These are phyloP conservation scores for Phoma herbarum DNA, from an alignment of 2,329 filamentous ascomycete species.

Conservation along the genomic window DNA sequence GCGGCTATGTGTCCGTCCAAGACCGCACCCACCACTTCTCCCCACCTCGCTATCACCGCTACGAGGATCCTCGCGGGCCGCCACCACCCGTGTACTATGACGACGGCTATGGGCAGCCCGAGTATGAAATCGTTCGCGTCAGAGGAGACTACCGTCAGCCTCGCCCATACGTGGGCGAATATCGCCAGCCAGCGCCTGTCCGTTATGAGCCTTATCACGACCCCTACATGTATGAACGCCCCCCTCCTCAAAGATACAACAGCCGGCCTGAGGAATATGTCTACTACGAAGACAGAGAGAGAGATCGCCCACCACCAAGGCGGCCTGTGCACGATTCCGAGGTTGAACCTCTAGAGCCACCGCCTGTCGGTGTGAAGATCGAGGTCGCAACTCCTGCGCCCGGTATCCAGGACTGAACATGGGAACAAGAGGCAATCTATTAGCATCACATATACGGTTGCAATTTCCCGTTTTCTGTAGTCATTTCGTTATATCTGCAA, in stretches of 20 bases:
- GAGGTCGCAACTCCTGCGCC: constrained; percentile 19
- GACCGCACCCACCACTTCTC: constrained; percentile 43
- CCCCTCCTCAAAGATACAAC: constrained; percentile 36
- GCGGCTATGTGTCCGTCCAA: constrained; percentile 47
- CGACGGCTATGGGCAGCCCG: constrained; percentile 41
- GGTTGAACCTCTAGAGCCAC: constrained; percentile 13
- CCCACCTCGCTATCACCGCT: constrained; percentile 41
- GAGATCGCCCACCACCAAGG: constrained; percentile 29
- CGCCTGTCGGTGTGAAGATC: constrained; percentile 15
- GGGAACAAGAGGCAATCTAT: not conserved
- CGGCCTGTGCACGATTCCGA: constrained; percentile 12
- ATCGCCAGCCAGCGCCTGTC: constrained; percentile 27
- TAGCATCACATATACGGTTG: not conserved
- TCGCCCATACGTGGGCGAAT: constrained; percentile 29
- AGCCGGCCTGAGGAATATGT: constrained; percentile 39
- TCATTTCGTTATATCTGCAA: not conserved
- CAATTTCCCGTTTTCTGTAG: not conserved
- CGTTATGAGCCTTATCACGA: constrained; percentile 44
- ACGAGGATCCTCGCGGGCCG: constrained; percentile 38
- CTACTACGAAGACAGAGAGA: constrained; percentile 46
- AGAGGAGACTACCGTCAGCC: constrained; percentile 36
- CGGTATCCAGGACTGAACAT: not conserved
- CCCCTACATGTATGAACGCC: constrained; percentile 44
- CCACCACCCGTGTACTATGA: constrained; percentile 45
- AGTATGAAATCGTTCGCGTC: constrained; percentile 47